phyloP scores from a whole-genome alignment of 805 yeast genomes.

The Yamadazyma nakazawae region DNA sequence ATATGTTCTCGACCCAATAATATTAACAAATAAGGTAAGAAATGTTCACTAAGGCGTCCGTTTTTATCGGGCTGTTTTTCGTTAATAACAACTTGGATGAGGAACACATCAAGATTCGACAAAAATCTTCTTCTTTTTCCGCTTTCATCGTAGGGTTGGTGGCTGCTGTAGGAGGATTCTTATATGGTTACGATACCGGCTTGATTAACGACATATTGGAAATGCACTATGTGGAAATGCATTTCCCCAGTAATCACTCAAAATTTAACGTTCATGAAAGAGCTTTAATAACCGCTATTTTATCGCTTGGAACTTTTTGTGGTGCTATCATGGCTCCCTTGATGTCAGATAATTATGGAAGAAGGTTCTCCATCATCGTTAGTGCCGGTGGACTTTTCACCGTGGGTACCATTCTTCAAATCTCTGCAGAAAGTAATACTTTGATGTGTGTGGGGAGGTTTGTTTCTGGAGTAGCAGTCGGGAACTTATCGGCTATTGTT shows the following conservation, averaged over 20 bases:
- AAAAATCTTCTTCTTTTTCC: slow-evolving; percentile 53
- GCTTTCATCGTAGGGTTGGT: slow-evolving; percentile 73
- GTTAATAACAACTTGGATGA: slow-evolving; percentile 36
- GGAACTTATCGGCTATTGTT: slow-evolving; percentile 70
- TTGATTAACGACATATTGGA: slow-evolving; percentile 74
- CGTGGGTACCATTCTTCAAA: slow-evolving; percentile 70
- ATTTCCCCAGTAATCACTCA: slow-evolving; percentile 48
- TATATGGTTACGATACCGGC: slow-evolving; percentile 90
- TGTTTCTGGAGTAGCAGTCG: slow-evolving; percentile 75
- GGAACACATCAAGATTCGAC: slow-evolving; percentile 35
- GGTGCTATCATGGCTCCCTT: slow-evolving; percentile 64
- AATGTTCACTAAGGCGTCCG: neutral
- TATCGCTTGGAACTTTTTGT: slow-evolving; percentile 76
- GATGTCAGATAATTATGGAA: slow-evolving; percentile 68
- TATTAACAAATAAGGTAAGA: neutral
- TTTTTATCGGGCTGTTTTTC: slow-evolving; percentile 21
- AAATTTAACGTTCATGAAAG: slow-evolving; percentile 59
- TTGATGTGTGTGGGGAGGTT: slow-evolving; percentile 70
- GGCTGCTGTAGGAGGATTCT: slow-evolving; percentile 88
- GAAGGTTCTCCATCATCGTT: slow-evolving; percentile 62
- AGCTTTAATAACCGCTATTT: slow-evolving; percentile 72
- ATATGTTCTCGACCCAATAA: neutral
- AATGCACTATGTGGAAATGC: slow-evolving; percentile 61
- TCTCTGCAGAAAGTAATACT: slow-evolving; percentile 46
- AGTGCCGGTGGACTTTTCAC: slow-evolving; percentile 63